Evolutionary conservation across 768 basidiomycete species (phyloP).

Genomic region (Botryobasidium botryosum): DNA sequence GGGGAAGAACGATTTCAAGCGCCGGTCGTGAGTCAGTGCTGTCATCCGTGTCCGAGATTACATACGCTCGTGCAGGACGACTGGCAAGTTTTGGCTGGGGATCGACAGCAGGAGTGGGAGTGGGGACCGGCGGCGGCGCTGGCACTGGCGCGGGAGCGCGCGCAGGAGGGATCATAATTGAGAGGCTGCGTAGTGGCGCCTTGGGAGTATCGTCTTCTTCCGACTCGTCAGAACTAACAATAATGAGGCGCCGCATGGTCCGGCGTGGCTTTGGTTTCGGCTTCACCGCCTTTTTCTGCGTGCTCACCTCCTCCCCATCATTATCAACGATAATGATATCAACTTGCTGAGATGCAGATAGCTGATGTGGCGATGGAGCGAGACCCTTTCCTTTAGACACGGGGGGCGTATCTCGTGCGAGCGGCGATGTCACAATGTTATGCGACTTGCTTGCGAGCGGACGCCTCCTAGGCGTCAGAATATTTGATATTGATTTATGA

Average conservation of each 20-base stretch:
- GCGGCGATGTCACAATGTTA: neutral
- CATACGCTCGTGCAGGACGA: no score
- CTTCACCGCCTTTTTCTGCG: neutral
- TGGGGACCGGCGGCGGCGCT: neutral
- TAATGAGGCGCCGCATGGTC: neutral
- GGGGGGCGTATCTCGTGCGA: neutral
- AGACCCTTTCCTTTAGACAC: no score
- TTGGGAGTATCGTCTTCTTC: no score
- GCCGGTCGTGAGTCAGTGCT: no score
- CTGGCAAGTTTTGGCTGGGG: no score
- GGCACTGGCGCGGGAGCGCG: neutral
- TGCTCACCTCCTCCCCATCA: constrained; percentile 1
- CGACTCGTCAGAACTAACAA: no score
- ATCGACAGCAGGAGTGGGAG: no score
- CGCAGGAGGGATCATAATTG: neutral
- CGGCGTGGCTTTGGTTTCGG: neutral
- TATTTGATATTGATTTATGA: no score
- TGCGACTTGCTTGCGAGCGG: no score
- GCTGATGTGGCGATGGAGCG: neutral
- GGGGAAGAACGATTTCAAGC: no score
- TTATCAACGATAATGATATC: constrained; percentile 1
- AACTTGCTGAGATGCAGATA: neutral
- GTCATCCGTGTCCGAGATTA: no score
- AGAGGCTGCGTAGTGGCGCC: neutral
- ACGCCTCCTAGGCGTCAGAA: no score